Evolutionary conservation across 176 grass and related monocot genomes (phyloP), one percentile per base, ranked within the genome.

Genomic region (Bonia amplexicaulis): DNA sequence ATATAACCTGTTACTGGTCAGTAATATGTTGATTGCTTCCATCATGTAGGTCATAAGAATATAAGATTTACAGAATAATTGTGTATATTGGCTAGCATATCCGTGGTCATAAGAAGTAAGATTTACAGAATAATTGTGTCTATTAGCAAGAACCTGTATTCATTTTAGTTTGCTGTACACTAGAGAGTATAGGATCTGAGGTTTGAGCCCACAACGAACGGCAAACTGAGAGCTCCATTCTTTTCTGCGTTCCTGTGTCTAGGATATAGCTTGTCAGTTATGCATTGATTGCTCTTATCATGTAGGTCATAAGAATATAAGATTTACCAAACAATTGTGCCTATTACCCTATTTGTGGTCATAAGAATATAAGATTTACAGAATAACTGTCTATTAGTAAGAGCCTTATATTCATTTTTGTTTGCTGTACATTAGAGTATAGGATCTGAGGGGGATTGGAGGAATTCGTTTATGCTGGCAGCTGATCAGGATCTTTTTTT

Each of bases 121-220:
- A 14, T 26, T 87, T 12, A 2, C 60, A 74, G 1, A 75, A 31
- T 61, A 60, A 15, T 71, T 42, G 41, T 33, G 11, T 77, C 15
- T n/a, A 78, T 35, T 72, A 52, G 17, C 33, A 64, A 84, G 46
- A 79, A 73, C 33, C 63, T 63, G 4, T 80, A 46, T 69, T 39
- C 5, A 12, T 19, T 74, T 65, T 31, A 20, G 1, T 55, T 69
- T 19, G 12, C 40, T 27, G 44, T 54, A 1, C 46, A 51, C 52
- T 22, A 42, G 41, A 14, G 73, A 9, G 41, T 77, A 40, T 78
- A 26, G 35, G 15, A 84, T 42, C 2, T 12, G 0, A 59, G 29
- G 1, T 66, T 26, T 57, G 2, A 73, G 26, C 40, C 66, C 47
- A 51, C 71, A 77, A 46, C 3, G 25, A 81, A 45, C 1, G 12